Evolutionary conservation across 75 land plant species (phyloP).

Genomic region (Chamaecyparis obtusa): DNA sequence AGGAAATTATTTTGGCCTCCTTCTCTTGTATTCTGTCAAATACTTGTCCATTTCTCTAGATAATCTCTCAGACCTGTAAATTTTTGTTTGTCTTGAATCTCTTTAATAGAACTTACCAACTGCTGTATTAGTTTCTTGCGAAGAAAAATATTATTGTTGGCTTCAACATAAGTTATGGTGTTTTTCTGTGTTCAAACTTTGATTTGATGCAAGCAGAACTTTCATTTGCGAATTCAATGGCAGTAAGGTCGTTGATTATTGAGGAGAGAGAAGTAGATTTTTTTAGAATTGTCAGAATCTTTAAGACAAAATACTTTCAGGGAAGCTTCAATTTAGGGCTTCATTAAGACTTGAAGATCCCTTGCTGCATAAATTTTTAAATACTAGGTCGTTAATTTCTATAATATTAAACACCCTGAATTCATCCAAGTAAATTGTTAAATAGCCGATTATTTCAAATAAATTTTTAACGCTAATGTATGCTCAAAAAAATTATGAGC

Average conservation of each 20-base stretch:
- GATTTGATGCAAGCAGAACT: neutral
- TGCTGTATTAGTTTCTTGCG: neutral
- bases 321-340: neutral
- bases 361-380: neutral
- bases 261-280: neutral
- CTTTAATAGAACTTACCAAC: neutral
- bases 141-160: neutral
- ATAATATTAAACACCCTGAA: neutral
- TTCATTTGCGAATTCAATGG: neutral
- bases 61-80: neutral
- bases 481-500: conserved; percentile 30
- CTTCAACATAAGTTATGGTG: neutral
- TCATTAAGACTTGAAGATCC: no score
- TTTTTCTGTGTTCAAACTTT: neutral
- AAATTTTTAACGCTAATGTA: conserved; percentile 26
- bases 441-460: neutral
- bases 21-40: neutral
- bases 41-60: neutral
- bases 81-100: neutral
- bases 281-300: neutral
- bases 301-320: neutral
- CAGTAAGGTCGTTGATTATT: neutral
- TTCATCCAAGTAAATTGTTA: neutral
- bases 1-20: neutral
- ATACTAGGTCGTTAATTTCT: neutral